Base-by-base conservation (phyloP, 2,329 filamentous ascomycete species). In the Orbilia quercus region DNA sequence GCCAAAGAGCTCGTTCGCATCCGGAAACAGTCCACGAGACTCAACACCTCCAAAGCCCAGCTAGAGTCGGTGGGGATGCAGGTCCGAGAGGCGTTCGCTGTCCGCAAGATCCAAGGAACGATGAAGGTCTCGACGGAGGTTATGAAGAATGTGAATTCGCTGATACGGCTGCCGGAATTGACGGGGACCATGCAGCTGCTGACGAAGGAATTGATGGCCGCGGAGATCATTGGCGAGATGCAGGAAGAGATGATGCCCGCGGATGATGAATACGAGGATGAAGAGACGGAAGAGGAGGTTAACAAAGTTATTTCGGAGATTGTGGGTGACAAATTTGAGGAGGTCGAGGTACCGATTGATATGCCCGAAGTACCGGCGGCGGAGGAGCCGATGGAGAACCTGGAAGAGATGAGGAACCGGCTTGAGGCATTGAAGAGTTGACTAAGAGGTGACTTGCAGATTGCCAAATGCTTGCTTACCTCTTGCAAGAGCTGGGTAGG, bases 161-260 rank as follows among this genome's bases (percentile, higher is more conserved):
- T 98, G 23, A 88, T 97, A 54, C 85, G 89, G 25, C 82, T 99
- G 77, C 95, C 95, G 9, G 91, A 96, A 82, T 84, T 98, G 74
- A 91, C 90, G 18, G 88, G 87, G 12, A 97, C 93, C 7, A 98
- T 98, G 94, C 85, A 88, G 75, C 91, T 96, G 80, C 83, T 98
- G 54, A 90, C 89, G 78, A 85, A 89, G 67, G 95, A 98, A 84
- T 82, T 98, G 76, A 90, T 96, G 81, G 96, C 92, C 83, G 94
- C 95, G 1, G 95, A 94, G 14, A 94, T 99, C 76, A 96, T 98
- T 73, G 94, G 98, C 84, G 95, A 99, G 83, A 97, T 98, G 91
- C 88, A 96, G 2, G 91, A 89, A 51, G 94, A 98, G 80, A 83
- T 98, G 76, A 91, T 92, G n/a, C 84, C 86, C 74, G 86, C 89